Evolutionary conservation across 2,329 filamentous ascomycete species (phyloP).

Genomic region (Colletotrichum sp.): DNA sequence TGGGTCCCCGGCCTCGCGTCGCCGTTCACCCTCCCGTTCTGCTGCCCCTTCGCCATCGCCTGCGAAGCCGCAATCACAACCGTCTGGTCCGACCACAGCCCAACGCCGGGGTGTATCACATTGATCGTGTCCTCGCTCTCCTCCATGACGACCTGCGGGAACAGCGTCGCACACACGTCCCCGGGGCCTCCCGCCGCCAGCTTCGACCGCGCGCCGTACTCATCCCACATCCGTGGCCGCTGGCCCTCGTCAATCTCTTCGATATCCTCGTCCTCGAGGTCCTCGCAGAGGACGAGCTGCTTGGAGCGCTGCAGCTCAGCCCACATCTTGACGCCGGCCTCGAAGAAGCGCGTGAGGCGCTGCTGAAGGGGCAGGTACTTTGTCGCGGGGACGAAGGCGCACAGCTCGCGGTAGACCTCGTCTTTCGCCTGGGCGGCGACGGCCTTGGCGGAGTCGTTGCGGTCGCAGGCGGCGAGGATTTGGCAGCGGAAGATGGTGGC

Average conservation of each 20-base stretch:
- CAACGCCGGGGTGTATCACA: conserved; percentile 28
- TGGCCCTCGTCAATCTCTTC: conserved; percentile 23
- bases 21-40: not conserved
- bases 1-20: not conserved
- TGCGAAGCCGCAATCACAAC: not conserved
- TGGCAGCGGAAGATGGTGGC: conserved; percentile 32
- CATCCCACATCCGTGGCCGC: conserved; percentile 23
- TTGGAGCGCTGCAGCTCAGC: conserved; percentile 27
- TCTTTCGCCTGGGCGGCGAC: not conserved
- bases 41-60: not conserved
- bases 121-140: conserved; percentile 17
- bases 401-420: not conserved
- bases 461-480: conserved; percentile 26
- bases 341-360: conserved; percentile 20
- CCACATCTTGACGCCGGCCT: conserved; percentile 29
- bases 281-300: conserved; percentile 28
- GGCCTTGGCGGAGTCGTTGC: not conserved
- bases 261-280: conserved; percentile 13
- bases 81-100: conserved; percentile 27
- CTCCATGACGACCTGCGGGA: conserved; percentile 28
- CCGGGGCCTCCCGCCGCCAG: not conserved
- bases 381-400: not conserved
- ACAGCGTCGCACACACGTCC: conserved; percentile 22
- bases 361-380: not conserved
- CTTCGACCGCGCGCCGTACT: conserved; percentile 19